These are phyloP conservation scores for Nakataea oryzae DNA, from an alignment of 2,329 filamentous ascomycete genomes.

Conservation along the genomic window DNA sequence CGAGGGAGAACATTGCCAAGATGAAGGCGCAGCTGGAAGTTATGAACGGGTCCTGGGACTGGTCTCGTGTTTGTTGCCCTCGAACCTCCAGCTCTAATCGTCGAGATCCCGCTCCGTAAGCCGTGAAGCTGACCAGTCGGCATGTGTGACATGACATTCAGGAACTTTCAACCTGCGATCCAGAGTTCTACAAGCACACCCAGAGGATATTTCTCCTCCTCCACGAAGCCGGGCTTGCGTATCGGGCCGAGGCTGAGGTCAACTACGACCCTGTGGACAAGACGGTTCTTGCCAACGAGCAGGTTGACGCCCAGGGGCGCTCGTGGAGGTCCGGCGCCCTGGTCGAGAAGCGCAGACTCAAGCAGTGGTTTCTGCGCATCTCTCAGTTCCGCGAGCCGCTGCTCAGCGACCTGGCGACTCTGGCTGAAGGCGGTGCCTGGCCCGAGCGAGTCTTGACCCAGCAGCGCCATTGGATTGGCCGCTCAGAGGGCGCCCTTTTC, in stretches of 20 bases:
- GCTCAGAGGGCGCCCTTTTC: slow-evolving; percentile 61
- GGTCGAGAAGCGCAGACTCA: slow-evolving; percentile 67
- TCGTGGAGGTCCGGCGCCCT: slow-evolving; percentile 84
- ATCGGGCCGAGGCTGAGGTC: slow-evolving; percentile 73
- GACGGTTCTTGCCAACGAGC: slow-evolving; percentile 85
- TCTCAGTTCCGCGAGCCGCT: slow-evolving; percentile 67
- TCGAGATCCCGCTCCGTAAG: not conserved
- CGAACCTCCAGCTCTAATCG: not conserved
- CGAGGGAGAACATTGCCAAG: slow-evolving; percentile 63
- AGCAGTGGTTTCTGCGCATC: slow-evolving; percentile 86
- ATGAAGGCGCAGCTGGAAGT: slow-evolving; percentile 74
- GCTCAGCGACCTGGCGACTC: slow-evolving; percentile 56
- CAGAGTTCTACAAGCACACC: slow-evolving; percentile 81
- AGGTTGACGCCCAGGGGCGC: slow-evolving; percentile 75
- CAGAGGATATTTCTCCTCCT: slow-evolving; percentile 77
- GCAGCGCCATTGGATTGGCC: slow-evolving; percentile 84
- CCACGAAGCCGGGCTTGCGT: slow-evolving; percentile 63
- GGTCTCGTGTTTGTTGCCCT: slow-evolving; percentile 56
- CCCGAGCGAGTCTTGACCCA: slow-evolving; percentile 73
- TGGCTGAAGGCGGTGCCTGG: slow-evolving; percentile 59
- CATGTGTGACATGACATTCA: slow-evolving; percentile 20
- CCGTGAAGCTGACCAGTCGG: not conserved
- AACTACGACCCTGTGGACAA: slow-evolving; percentile 88
- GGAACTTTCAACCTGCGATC: slow-evolving; percentile 79
- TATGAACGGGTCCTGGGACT: slow-evolving; percentile 80